phyloP scores from a whole-genome alignment of 2,329 filamentous ascomycete genomes.

The Penicillium sp. region DNA sequence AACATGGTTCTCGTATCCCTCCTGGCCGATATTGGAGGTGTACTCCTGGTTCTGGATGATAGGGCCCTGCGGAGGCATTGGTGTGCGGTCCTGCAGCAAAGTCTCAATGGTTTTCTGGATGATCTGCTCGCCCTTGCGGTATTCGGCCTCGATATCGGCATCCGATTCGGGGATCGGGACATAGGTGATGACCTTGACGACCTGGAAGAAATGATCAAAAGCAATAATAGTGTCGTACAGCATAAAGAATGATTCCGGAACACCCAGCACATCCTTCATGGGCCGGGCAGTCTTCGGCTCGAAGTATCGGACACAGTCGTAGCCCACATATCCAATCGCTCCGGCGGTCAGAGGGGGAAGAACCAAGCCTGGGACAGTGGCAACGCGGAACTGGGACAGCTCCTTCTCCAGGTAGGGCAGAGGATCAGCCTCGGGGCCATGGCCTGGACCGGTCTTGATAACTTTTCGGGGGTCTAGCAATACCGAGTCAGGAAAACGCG shows the following conservation, averaged over 20 bases:
- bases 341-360: conserved; percentile 87
- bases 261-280: conserved; percentile 81
- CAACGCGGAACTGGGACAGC: conserved; percentile 74
- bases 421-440: conserved; percentile 82
- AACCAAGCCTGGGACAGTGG: conserved; percentile 76
- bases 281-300: conserved; percentile 92
- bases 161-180: conserved; percentile 65
- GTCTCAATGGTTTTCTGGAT: conserved; percentile 69
- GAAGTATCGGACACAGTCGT: conserved; percentile 97
- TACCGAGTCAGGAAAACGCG: conserved; percentile 9
- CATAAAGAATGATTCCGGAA: conserved; percentile 96
- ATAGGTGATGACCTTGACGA: conserved; percentile 92
- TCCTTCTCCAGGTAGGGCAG: conserved; percentile 79
- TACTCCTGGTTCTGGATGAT: conserved; percentile 75
- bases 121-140: conserved; percentile 64
- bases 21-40: conserved; percentile 85
- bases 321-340: conserved; percentile 94
- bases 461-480: conserved; percentile 66
- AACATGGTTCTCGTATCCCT: conserved; percentile 90
- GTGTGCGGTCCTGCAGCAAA: conserved; percentile 72
- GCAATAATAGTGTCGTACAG: conserved; percentile 92
- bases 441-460: conserved; percentile 81
- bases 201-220: conserved; percentile 91
- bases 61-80: conserved; percentile 72
- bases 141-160: conserved; percentile 64